Conservation (phyloP, 441 rosid species). For the Isatis lusitanica region DNA sequence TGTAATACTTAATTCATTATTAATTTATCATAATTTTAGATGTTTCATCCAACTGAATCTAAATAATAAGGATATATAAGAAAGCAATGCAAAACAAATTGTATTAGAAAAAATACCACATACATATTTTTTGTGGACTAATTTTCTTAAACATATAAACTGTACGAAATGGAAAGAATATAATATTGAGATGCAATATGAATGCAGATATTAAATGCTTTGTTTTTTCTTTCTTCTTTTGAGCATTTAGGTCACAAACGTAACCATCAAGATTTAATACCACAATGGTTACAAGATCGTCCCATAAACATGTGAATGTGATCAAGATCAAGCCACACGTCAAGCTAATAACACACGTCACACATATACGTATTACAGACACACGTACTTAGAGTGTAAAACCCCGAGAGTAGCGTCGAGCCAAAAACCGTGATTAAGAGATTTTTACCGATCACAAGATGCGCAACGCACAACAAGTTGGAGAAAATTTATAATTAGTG, state of each 20-base stretch:
- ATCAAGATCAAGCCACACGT: constrained; percentile 10
- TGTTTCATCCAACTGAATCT: neutral
- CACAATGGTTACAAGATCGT: neutral
- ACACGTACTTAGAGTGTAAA: neutral
- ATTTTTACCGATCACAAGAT: neutral
- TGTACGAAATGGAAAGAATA: neutral
- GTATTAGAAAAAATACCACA: neutral
- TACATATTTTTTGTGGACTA: neutral
- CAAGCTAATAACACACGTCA: constrained; percentile 9
- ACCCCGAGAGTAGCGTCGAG: neutral
- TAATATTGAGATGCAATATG: constrained; percentile 5
- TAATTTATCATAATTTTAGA: neutral
- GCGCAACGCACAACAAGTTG: neutral
- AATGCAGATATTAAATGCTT: constrained; percentile 7
- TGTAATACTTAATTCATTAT: neutral
- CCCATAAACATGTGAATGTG: constrained; percentile 13
- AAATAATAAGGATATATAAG: neutral
- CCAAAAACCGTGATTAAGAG: neutral
- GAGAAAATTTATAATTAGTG: too few relatives aligned
- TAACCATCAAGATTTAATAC: constrained; percentile 18
- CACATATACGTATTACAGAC: neutral
- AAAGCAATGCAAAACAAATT: neutral
- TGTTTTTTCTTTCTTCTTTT: constrained; percentile 18
- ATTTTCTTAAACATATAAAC: neutral
- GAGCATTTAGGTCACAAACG: constrained; percentile 14